Conservation (phyloP, 805 yeast species). For the Lipomyces mesembrius region DNA sequence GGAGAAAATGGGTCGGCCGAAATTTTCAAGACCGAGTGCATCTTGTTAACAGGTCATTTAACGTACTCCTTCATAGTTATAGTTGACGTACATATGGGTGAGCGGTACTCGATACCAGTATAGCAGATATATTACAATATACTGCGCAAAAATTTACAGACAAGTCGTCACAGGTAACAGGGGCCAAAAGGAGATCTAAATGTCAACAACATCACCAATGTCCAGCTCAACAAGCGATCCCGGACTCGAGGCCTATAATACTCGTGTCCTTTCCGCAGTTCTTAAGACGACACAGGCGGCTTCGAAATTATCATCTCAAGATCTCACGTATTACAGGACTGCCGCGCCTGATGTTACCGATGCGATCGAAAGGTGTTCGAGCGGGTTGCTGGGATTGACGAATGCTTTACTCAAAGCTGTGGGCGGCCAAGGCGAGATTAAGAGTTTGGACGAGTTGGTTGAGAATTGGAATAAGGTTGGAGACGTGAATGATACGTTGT, state of each 20-base stretch:
- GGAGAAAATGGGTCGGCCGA: neutral
- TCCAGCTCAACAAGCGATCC: constrained; percentile 2
- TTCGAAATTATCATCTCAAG: constrained; percentile 56
- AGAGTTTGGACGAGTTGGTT: constrained; percentile 52
- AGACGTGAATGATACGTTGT: constrained; percentile 65
- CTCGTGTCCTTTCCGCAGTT: constrained; percentile 16
- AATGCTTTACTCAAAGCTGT: constrained; percentile 50
- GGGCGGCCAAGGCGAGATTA: constrained; percentile 30
- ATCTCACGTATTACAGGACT: constrained; percentile 73
- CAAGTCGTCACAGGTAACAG: neutral
- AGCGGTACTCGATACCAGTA: neutral
- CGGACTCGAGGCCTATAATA: constrained; percentile 5
- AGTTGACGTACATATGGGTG: neutral
- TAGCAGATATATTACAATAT: neutral
- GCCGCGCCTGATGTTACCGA: constrained; percentile 56
- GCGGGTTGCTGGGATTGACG: constrained; percentile 52
- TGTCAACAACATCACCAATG: constrained; percentile 1
- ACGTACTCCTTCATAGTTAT: neutral
- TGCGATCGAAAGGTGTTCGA: constrained; percentile 51
- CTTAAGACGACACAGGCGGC: constrained; percentile 30
- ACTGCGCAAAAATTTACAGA: neutral
- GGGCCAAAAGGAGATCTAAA: neutral
- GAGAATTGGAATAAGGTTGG: constrained; percentile 67
- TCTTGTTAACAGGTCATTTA: neutral
- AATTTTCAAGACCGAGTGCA: neutral